Base-by-base conservation (phyloP, 257 asterid genomes). In the Solanum sejunctum region DNA sequence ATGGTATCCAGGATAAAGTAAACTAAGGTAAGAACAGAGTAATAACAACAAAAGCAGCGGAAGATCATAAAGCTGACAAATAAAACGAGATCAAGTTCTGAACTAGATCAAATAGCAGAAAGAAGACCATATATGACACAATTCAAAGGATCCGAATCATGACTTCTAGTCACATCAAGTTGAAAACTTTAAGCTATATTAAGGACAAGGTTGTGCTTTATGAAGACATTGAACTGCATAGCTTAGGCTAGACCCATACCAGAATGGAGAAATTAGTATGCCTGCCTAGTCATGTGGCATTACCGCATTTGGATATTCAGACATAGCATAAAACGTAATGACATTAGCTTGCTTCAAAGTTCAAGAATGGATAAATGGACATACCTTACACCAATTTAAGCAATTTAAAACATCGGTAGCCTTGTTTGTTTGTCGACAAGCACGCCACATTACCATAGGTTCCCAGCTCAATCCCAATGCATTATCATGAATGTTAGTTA, bases 381-480 rank as follows among this genome's bases (percentile, higher is more conserved):
- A 77, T 51, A 77, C 82, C 82, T 77, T 10, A 75, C 97, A 91
- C 98, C 98, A 95, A 84, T 92, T 95, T 88, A 94, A 91, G 93
- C 98, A 94, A 91, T 90, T 91, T 81, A 96, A 85, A 47, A 95
- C 97, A 67, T 87, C 85, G 81, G 92, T 93, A 73, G 91, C 89
- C 84, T 88, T 89, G 61, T 86, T 84, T 79, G 83, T 88, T 88
- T 92, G 97, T 75, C 99, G 95, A 72, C 88, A 89, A 57, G 97
- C 98, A 87, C 99, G 97, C 98, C 98, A 96, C 98, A 96, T 96
- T 85, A 96, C 99, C 99, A 93, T 93, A 21, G 99, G 99, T 85
- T 96, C 98, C 99, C 99, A 96, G 90, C 99, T 96, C 94, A 95
- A 89, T 71, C 99, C 99, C 84, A 63, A 41, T 13, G 97, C 88